phyloP scores from a whole-genome alignment of 306 rosid species.

The Lathyrus sativus region DNA sequence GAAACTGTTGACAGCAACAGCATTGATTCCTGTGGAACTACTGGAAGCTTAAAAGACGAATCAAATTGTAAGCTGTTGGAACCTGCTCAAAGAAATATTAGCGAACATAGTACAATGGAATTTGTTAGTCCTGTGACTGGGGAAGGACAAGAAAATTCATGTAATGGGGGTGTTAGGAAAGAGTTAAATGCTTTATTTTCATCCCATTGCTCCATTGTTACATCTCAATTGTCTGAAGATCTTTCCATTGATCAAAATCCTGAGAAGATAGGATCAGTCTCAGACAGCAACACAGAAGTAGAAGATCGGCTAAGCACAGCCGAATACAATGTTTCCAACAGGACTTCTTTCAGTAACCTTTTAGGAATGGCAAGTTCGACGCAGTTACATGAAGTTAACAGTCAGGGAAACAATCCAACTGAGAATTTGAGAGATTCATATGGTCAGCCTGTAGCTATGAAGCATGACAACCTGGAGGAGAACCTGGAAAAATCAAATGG shows the following conservation, averaged over 20 bases:
- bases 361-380: constrained; percentile 51
- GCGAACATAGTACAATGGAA: constrained; percentile 29
- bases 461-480: constrained; percentile 43
- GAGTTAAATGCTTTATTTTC: constrained; percentile 47
- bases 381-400: constrained; percentile 44
- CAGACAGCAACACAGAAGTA: constrained; percentile 69
- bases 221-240: constrained; percentile 64
- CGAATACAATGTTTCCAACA: constrained; percentile 37
- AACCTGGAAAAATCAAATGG: constrained; percentile 43
- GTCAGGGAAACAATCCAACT: constrained; percentile 38
- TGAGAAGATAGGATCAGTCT: constrained; percentile 61
- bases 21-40: constrained; percentile 33
- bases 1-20: constrained; percentile 36
- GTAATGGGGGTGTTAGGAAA: constrained; percentile 42
- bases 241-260: constrained; percentile 56
- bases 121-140: constrained; percentile 31
- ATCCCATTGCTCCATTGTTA: constrained; percentile 46
- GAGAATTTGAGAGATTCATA: constrained; percentile 41
- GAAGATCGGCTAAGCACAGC: constrained; percentile 57
- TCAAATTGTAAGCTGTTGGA: constrained; percentile 45
- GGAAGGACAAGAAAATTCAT: constrained; percentile 42
- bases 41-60: constrained; percentile 52
- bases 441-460: constrained; percentile 35
- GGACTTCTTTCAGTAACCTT: constrained; percentile 50
- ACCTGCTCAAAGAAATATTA: constrained; percentile 41